Evolutionary conservation across 176 grass and related monocot species (phyloP), one percentile per base, ranked within the genome.

Genomic region (Oryza meridionalis): DNA sequence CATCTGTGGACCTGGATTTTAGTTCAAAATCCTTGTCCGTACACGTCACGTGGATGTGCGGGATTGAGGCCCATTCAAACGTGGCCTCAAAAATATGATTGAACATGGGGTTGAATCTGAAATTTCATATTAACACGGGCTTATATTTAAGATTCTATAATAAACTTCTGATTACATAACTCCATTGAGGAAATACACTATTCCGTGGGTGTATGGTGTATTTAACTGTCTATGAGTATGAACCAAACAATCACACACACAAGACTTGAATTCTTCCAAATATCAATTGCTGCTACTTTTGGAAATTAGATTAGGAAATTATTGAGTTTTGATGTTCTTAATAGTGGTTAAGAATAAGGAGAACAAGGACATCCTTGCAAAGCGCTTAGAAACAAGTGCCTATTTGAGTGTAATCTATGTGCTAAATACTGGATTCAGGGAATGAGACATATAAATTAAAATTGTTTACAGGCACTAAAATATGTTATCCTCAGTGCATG

Each of bases 381-480:
- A 69, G 16, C 10, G 6, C 62, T 31, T 58, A 55, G 1, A 58
- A 19, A 58, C 51, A 24, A 16, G 2, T 67, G 9, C 25, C 38
- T 73, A 46, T 73, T 67, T 75, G 25, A 37, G 8, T 66, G 24
- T 31, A 22, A 3, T 37, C 50, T 72, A 11, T 71, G 64, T 51
- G 44, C 62, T 81, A 81, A 85, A 50, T 81, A 76, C 67, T 77
- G 59, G 24, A 38, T 11, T 70, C n/a, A 43, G 42, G 42, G 8
- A 43, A 43, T 43, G 42, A 43, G 42, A 43, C 9, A 31, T 14
- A 69, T 33, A 55, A 14, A 82, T 49, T 7, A 55, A 67, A 83
- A 19, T 49, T 53, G 25, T 24, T 17, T 35, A 7, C 44, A 17
- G 21, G 44, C 11, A 44, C 72, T 44, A 44, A 44, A 42, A 81